phyloP scores from a whole-genome alignment of 176 grass and related monocot genomes.

The Raddia distichophylla region DNA sequence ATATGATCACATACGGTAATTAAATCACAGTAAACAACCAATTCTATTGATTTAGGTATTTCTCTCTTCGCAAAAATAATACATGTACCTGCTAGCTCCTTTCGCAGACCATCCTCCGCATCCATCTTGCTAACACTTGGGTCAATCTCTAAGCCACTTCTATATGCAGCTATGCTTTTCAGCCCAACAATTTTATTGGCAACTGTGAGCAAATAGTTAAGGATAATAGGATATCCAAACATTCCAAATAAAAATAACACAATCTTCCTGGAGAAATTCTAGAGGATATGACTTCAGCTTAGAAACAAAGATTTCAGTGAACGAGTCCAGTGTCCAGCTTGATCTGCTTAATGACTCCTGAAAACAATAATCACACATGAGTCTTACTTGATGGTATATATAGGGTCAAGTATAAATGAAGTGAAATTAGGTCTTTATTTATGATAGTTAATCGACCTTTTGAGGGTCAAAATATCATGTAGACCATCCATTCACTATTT shows the following conservation, averaged over 20 bases:
- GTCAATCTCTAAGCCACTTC: slow-evolving; percentile 88
- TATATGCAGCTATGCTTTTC: slow-evolving; percentile 96
- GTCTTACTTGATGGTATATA: not conserved
- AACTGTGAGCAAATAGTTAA: slow-evolving; percentile 64
- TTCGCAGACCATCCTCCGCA: slow-evolving; percentile 81
- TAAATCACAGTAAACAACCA: not conserved
- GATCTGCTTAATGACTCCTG: slow-evolving; percentile 74
- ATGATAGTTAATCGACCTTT: slow-evolving; percentile 2
- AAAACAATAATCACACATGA: slow-evolving; percentile 32
- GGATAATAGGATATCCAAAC: slow-evolving; percentile 59
- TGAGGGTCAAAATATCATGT: slow-evolving; percentile 7
- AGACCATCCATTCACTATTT: not conserved
- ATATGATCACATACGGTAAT: not conserved
- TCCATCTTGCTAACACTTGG: slow-evolving; percentile 65
- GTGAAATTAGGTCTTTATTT: not conserved
- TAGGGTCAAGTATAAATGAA: not conserved
- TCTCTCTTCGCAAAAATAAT: not conserved
- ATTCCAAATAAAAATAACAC: slow-evolving; percentile 11
- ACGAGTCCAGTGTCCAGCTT: slow-evolving; percentile 79
- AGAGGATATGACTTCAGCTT: slow-evolving; percentile 97
- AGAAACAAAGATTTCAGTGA: slow-evolving; percentile 65
- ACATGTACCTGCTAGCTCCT: slow-evolving; percentile 67
- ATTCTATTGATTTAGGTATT: not conserved
- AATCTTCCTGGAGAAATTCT: slow-evolving; percentile 15
- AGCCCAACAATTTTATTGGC: slow-evolving; percentile 70